Percentiles rank a stretch among this genome's conserved stretches.
Conservation (phyloP, 108 stramenopile species). For the Craspedostauros australis region DNA sequence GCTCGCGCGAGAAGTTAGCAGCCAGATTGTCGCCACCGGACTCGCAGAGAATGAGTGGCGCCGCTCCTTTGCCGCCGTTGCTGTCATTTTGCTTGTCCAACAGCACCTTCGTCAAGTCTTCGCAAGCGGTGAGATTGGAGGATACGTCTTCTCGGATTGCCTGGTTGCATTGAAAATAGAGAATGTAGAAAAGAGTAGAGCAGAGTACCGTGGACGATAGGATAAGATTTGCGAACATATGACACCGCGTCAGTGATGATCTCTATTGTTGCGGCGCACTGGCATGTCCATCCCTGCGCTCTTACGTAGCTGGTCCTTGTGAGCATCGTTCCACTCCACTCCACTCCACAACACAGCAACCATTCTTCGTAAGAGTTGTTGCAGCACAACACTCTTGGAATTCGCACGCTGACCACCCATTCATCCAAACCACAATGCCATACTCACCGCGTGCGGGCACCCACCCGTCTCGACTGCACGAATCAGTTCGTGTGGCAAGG, state of each 20-base stretch:
- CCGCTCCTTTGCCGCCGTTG: neutral
- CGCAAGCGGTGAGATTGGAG: slow-evolving; percentile 91
- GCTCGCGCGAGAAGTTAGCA: slow-evolving; percentile 90
- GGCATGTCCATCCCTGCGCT: neutral
- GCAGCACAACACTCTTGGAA: neutral
- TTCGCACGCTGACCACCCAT: neutral
- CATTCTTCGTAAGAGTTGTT: too few relatives aligned
- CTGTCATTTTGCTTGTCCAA: neutral
- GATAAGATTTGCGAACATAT: too few relatives aligned
- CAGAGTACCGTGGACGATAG: too few relatives aligned
- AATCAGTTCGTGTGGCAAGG: slow-evolving; percentile 73
- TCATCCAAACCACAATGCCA: too few relatives aligned
- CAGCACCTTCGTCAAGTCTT: slow-evolving; percentile 67
- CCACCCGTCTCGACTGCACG: slow-evolving; percentile 96
- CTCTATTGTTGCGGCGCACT: neutral
- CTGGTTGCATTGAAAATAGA: too few relatives aligned
- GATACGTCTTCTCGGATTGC: slow-evolving; percentile 93
- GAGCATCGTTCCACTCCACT: too few relatives aligned
- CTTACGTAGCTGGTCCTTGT: too few relatives aligned
- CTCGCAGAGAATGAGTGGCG: slow-evolving; percentile 85
- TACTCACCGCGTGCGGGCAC: slow-evolving; percentile 98
- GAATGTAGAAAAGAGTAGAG: too few relatives aligned
- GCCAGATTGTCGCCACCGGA: slow-evolving; percentile 98
- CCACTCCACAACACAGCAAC: too few relatives aligned
- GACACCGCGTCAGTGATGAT: neutral